Base-by-base conservation (phyloP, 805 yeast genomes). In the Starmerella geochares region DNA sequence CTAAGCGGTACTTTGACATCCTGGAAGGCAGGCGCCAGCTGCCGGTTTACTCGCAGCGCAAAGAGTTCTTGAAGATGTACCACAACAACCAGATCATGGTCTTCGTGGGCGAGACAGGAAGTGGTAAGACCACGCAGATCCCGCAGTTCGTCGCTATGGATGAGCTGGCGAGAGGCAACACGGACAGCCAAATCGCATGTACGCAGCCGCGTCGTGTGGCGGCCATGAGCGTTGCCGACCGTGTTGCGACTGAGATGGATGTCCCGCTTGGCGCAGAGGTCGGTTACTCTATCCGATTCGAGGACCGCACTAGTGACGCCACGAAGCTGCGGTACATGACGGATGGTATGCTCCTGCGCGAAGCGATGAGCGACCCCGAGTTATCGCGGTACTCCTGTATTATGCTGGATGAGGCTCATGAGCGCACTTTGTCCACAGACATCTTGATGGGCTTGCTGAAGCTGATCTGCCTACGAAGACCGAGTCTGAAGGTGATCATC, bases 21-120 rank as follows among this genome's bases (percentile, higher is more conserved):
- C 71, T 92, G 53, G 79, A 78, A 59, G 76, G 73, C 23, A 78
- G 98, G 68, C 77, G 94, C 57, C 83, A 85, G 54, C 73, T 92
- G 54, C 98, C 98, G 2, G 97, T 92, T 19, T 95, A 90, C 67
- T 79, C 87, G 25, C 96, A 92, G 68, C 76, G 97, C 64, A 83
- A 79, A 47, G 95, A 90, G 67, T 92, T 92, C 65, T 74, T 92
- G 51, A 73, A 75, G 56, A 79, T 85, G 51, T 92, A 83, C 68
- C 97, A 90, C 55, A 70, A 75, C 19, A 80, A 90, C 33, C 98
- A 90, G 68, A 84, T 90, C 64, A 83, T 92, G 94, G 97, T 90
- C 32, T 86, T 92, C 67, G 97, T 92, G 47, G 98, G 98, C 72
- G 98, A 90, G 66, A 90, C 98, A 4, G 98, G 98, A 71, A 86